These are phyloP conservation scores for Gentiana dahurica DNA, from an alignment of 257 asterid species.

Conservation along the genomic window DNA sequence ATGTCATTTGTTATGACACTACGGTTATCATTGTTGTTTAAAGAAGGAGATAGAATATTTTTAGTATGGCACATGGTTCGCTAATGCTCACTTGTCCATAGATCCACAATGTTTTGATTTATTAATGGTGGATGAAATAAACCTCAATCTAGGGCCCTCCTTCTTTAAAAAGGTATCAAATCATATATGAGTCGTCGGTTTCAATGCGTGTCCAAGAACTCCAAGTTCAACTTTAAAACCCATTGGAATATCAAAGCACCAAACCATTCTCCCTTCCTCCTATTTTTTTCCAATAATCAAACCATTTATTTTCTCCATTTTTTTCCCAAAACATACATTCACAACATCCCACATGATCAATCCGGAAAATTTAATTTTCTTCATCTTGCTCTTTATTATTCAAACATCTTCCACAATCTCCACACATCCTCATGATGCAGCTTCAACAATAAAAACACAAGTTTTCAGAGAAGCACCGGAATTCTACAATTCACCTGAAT, in stretches of 20 bases:
- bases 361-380: constrained; percentile 9
- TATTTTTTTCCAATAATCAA: not conserved
- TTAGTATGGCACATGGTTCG: no score
- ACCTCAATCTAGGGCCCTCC: no score
- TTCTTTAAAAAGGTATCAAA: no score
- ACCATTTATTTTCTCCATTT: not conserved
- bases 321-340: constrained; percentile 13
- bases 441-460: constrained; percentile 11
- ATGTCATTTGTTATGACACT: no score
- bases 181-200: no score
- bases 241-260: constrained; percentile 13
- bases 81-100: no score
- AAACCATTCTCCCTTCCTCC: not conserved
- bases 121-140: no score
- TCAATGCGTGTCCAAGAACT: not conserved
- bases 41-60: no score
- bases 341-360: constrained; percentile 17
- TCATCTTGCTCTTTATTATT: constrained; percentile 15
- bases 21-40: no score
- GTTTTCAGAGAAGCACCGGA: constrained; percentile 80
- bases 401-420: constrained; percentile 3
- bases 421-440: constrained; percentile 5
- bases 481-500: constrained; percentile 60
- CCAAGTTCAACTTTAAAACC: not conserved
- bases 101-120: no score